phyloP scores from a whole-genome alignment of 176 grass and related monocot species.

The Carex cristatella region DNA sequence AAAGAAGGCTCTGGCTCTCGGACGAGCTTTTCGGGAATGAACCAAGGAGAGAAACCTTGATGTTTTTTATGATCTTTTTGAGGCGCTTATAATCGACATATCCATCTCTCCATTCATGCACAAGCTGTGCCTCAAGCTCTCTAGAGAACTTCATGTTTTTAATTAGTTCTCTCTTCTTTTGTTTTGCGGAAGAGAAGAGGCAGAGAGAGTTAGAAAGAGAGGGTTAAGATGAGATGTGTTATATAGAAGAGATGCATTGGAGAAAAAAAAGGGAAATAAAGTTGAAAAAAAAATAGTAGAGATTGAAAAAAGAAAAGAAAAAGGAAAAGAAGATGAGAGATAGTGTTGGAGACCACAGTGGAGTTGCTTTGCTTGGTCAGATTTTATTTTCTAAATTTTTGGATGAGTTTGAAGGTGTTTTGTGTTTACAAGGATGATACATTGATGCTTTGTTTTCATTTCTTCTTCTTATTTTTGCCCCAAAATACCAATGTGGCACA shows the following conservation, averaged over 20 bases:
- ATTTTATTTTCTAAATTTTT: conserved; percentile 2
- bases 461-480: not conserved
- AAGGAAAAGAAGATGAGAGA: not conserved
- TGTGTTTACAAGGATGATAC: not conserved
- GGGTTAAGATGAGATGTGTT: not conserved
- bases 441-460: not conserved
- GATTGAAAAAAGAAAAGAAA: not conserved
- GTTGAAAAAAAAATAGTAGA: not conserved
- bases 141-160: conserved; percentile 71
- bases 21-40: not conserved
- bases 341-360: conserved; percentile 34
- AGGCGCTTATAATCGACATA: conserved; percentile 81
- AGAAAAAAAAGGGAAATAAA: conserved; percentile 28
- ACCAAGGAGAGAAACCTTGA: conserved; percentile 42
- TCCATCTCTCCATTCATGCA: conserved; percentile 55
- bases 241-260: conserved; percentile 32
- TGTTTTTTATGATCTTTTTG: conserved; percentile 78
- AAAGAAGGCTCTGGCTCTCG: not conserved
- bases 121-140: conserved; percentile 77
- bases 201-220: conserved; percentile 17
- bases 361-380: conserved; percentile 12
- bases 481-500: not conserved
- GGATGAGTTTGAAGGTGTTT: not conserved
- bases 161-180: not conserved
- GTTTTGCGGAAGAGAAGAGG: conserved; percentile 5